Conservation (phyloP, 495 filamentous ascomycete genomes). For the Podospora bellae-mahoneyi region DNA sequence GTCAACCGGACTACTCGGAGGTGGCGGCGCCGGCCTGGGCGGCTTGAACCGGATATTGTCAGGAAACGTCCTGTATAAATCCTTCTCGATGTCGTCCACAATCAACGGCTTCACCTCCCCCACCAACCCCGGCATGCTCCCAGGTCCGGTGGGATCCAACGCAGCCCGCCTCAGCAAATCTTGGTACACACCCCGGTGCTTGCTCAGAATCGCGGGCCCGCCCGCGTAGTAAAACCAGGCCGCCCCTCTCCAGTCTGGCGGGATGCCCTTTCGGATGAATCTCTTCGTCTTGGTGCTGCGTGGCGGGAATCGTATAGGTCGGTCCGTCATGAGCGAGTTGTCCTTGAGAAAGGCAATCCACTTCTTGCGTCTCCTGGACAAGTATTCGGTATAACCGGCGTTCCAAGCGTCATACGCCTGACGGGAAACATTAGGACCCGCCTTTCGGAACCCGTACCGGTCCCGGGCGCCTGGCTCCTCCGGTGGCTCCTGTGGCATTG, state of each 20-base stretch:
- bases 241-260: constrained; percentile 83
- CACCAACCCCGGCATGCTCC: constrained; percentile 12
- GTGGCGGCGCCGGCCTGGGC: constrained; percentile 21
- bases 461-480: constrained; percentile 55
- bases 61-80: constrained; percentile 92
- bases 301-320: constrained; percentile 73
- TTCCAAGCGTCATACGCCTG: constrained; percentile 84
- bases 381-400: constrained; percentile 61
- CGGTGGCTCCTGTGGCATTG: constrained; percentile 26
- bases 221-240: constrained; percentile 99
- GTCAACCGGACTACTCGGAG: background rate
- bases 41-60: constrained; percentile 92
- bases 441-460: constrained; percentile 87
- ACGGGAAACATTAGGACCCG: constrained; percentile 70
- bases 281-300: constrained; percentile 79
- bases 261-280: constrained; percentile 92
- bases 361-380: constrained; percentile 69
- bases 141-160: constrained; percentile 22
- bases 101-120: constrained; percentile 63
- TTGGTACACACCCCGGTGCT: constrained; percentile 71
- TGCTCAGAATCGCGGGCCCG: constrained; percentile 69
- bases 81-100: constrained; percentile 88
- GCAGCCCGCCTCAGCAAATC: constrained; percentile 55
- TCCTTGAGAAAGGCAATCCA: constrained; percentile 77
- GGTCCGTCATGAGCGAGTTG: constrained; percentile 65